Base-by-base conservation (phyloP, 495 filamentous ascomycete genomes). In the Oleoguttula mirabilis region DNA sequence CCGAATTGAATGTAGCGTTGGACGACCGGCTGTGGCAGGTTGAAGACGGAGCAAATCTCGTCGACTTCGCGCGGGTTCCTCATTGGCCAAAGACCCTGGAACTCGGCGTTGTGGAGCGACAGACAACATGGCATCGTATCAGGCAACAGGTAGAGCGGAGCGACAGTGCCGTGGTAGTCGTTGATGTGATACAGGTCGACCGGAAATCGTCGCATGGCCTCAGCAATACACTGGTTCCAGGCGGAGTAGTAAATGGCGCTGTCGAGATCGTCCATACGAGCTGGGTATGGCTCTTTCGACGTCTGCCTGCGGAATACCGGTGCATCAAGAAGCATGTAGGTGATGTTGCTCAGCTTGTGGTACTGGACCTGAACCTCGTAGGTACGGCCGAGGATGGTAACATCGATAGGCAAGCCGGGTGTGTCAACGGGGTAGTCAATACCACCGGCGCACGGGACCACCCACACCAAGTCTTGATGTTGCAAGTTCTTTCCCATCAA, bases 161-260 rank as follows among this genome's bases (percentile, higher is more conserved):
- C 81, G 4, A 80, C 59, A 14, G 80, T 76, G 22, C 81, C 81
- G 45, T 86, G 81, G 55, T 84, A 86, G 55, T 86, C 81, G 58
- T 86, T 86, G 54, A 84, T 79, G 56, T 86, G 81, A 54, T 86
- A 86, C 16, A 86, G 54, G 51, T 85, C 79, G 32, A 82, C 66
- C 0, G 76, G 71, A 54, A 74, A 76, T 16, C 71, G 66, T 23
- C 57, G 68, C 40, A 82, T 69, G 0, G 76, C 58, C 39, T 77
- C 65, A 1, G 79, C 75, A 50, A 82, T 80, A 45, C 78, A 82
- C 45, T 72, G 70, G 45, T 84, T 84, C 79, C 79, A 84, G 0
- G 79, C 76, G 0, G 77, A 79, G 54, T 84, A 84, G 58, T 80
- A 76, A 28, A 84, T 75, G 16, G 79, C 79, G 47, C 69, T 74